phyloP scores from a whole-genome alignment of 768 basidiomycete genomes.

The Lyophyllum shimeji region DNA sequence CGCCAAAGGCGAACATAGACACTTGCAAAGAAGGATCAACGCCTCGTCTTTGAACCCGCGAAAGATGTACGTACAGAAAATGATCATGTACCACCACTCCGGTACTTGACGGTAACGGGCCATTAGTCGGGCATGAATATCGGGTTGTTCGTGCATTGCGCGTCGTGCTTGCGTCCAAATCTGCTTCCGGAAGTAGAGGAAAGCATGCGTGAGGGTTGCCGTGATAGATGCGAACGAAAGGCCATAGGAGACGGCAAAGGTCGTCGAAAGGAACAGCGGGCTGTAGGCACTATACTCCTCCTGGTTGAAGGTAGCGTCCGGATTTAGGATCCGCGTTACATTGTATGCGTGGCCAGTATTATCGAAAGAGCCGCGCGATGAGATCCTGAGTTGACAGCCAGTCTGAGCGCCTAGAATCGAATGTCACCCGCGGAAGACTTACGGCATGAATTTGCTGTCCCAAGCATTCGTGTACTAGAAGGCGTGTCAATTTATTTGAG shows the following conservation, averaged over 20 bases:
- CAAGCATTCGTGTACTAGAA: slow-evolving; percentile 61
- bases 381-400: slow-evolving; percentile 40
- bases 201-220: slow-evolving; percentile 68
- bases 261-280: slow-evolving; percentile 65
- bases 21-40: slow-evolving; percentile 28
- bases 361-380: slow-evolving; percentile 64
- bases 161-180: slow-evolving; percentile 72
- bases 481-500: neutral
- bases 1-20: slow-evolving; percentile 65
- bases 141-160: slow-evolving; percentile 75
- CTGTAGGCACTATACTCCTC: slow-evolving; percentile 56
- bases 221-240: slow-evolving; percentile 84
- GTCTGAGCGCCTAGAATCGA: neutral
- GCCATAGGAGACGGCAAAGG: slow-evolving; percentile 79
- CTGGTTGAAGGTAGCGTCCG: slow-evolving; percentile 54
- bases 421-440: slow-evolving; percentile 18
- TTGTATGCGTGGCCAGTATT: slow-evolving; percentile 61
- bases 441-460: slow-evolving; percentile 59
- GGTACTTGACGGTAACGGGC: slow-evolving; percentile 71
- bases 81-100: slow-evolving; percentile 78
- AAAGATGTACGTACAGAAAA: slow-evolving; percentile 48
- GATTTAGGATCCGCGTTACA: slow-evolving; percentile 52
- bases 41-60: neutral
- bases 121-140: slow-evolving; percentile 86
- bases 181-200: slow-evolving; percentile 76